Percentiles rank a stretch among this genome's conserved stretches.
phyloP scores from a whole-genome alignment of 2,329 filamentous ascomycete species.

The Knufia fluminis region DNA sequence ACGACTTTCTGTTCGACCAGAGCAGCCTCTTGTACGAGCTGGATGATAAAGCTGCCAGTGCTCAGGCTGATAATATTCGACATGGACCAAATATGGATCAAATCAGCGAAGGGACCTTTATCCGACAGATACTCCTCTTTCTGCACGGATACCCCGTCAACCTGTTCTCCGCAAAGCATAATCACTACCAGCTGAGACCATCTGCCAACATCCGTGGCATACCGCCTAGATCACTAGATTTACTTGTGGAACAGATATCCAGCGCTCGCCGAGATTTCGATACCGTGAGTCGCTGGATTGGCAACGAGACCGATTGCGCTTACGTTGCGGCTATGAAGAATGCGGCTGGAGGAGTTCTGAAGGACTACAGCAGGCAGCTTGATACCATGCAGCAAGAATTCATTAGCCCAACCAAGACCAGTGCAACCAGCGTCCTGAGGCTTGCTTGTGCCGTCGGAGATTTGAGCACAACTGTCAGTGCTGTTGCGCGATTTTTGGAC shows the following conservation, averaged over 20 bases:
- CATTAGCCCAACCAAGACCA: background rate
- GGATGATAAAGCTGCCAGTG: background rate
- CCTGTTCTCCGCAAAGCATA: conserved; percentile 47
- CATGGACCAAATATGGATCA: background rate
- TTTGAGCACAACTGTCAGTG: background rate
- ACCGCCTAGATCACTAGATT: conserved; percentile 7
- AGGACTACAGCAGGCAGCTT: background rate
- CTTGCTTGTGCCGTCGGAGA: background rate
- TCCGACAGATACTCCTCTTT: conserved; percentile 79
- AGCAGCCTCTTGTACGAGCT: conserved; percentile 18
- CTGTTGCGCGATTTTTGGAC: background rate
- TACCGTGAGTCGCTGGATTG: conserved; percentile 14
- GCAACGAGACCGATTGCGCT: background rate
- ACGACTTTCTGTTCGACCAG: background rate
- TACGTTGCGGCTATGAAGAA: conserved; percentile 25
- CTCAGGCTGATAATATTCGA: background rate
- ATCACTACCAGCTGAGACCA: conserved; percentile 30
- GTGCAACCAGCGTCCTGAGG: background rate
- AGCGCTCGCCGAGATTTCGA: background rate
- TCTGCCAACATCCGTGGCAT: conserved; percentile 26
- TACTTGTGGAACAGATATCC: background rate
- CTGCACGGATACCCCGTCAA: conserved; percentile 67
- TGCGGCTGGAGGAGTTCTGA: conserved; percentile 6
- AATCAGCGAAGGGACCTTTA: conserved; percentile 61
- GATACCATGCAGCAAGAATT: conserved; percentile 5